These are phyloP conservation scores for Leccinum sublutescens DNA, from an alignment of 768 basidiomycete species.

Conservation along the genomic window DNA sequence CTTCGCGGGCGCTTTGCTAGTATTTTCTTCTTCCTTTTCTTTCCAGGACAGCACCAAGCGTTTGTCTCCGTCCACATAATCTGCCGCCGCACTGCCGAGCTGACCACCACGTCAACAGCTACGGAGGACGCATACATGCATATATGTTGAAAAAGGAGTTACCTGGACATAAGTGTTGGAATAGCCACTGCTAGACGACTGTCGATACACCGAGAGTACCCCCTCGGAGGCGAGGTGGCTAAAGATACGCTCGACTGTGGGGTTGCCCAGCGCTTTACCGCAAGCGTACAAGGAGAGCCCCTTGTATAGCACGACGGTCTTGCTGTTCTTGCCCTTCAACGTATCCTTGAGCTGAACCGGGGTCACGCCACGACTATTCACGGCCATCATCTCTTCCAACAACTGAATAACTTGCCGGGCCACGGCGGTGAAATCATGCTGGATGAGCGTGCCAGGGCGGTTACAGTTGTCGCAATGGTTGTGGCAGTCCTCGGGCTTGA, in stretches of 20 bases:
- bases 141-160: neutral
- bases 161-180: slow-evolving; percentile 56
- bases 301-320: slow-evolving; percentile 42
- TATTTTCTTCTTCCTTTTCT: slow-evolving; percentile 15
- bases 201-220: slow-evolving; percentile 47
- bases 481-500: slow-evolving; percentile 64
- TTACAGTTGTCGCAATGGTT: slow-evolving; percentile 84
- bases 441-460: slow-evolving; percentile 42
- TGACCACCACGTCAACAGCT: slow-evolving; percentile 10
- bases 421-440: slow-evolving; percentile 58
- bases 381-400: slow-evolving; percentile 44
- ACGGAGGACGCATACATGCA: neutral
- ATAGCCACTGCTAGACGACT: slow-evolving; percentile 46
- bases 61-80: slow-evolving; percentile 21
- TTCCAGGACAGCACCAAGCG: slow-evolving; percentile 27
- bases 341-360: slow-evolving; percentile 56
- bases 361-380: slow-evolving; percentile 54
- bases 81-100: slow-evolving; percentile 19
- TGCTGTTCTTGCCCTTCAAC: slow-evolving; percentile 62
- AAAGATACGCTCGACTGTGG: slow-evolving; percentile 65
- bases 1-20: slow-evolving; percentile 5
- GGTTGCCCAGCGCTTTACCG: slow-evolving; percentile 37
- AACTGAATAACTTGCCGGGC: slow-evolving; percentile 59
- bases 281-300: slow-evolving; percentile 54
- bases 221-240: slow-evolving; percentile 51